Evolutionary conservation across 805 yeast species (phyloP).

Genomic region (Pichia cabralensis): DNA sequence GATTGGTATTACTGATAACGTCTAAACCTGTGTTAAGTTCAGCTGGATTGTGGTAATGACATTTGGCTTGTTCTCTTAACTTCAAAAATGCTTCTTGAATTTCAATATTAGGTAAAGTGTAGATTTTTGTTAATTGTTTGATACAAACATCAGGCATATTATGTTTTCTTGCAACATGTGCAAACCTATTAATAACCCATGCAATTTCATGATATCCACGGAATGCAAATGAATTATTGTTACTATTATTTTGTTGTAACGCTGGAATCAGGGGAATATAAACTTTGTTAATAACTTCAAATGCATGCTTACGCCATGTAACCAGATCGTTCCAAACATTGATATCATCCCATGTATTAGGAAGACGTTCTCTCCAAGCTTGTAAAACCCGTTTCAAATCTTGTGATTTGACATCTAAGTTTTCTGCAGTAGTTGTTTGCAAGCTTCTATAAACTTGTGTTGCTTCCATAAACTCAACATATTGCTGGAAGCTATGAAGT

Average conservation of each 20-base stretch:
- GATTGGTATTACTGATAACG: slow-evolving; percentile 90
- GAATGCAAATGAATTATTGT: slow-evolving; percentile 87
- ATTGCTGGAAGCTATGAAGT: slow-evolving; percentile 92
- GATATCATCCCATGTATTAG: slow-evolving; percentile 95
- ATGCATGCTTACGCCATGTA: slow-evolving; percentile 98
- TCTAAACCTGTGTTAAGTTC: slow-evolving; percentile 93
- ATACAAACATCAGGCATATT: slow-evolving; percentile 95
- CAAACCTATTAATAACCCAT: slow-evolving; percentile 96
- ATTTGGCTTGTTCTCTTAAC: slow-evolving; percentile 92
- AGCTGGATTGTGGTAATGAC: slow-evolving; percentile 86
- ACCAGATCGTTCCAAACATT: slow-evolving; percentile 96
- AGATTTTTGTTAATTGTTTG: slow-evolving; percentile 83
- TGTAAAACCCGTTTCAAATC: slow-evolving; percentile 90
- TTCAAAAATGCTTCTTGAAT: slow-evolving; percentile 96
- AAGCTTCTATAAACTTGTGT: slow-evolving; percentile 85
- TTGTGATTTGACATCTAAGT: slow-evolving; percentile 85
- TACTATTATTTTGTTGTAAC: slow-evolving; percentile 60
- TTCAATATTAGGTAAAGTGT: slow-evolving; percentile 93
- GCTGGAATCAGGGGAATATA: slow-evolving; percentile 89
- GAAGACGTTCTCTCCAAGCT: slow-evolving; percentile 97
- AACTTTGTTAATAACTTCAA: slow-evolving; percentile 88
- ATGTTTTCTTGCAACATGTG: slow-evolving; percentile 96
- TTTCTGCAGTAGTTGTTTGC: slow-evolving; percentile 83
- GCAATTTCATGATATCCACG: slow-evolving; percentile 98
- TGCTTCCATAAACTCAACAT: slow-evolving; percentile 96